Base-by-base conservation (phyloP, 2,329 filamentous ascomycete genomes). In the Pseudopyricularia javanii region DNA sequence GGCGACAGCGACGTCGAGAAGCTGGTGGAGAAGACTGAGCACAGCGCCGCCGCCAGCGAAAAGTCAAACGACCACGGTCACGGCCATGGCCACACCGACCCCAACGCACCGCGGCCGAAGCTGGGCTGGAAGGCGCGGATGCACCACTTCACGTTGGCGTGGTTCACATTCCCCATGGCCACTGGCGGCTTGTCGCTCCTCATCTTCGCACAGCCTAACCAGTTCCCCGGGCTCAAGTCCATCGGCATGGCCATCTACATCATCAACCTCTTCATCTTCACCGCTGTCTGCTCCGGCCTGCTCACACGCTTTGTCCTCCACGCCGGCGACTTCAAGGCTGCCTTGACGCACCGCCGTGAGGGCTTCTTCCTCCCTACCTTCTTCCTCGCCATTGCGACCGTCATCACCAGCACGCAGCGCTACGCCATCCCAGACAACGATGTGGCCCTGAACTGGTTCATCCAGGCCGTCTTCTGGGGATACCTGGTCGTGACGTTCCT, bases 341-440 rank as follows among this genome's bases (percentile, higher is more conserved):
- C 74, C 0, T 62, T 78, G 22, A 69, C 66, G 0, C 73, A 75
- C 54, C 74, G 75, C 6, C 68, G 68, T n/a, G 76, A 80, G 60
- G 70, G 70, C 1, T 66, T 85, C 51, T 84, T 84, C 66, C 75
- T 82, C 56, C 73, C 78, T 22, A 78, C 80, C 7, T 80, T 79
- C 59, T 83, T 78, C 72, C 74, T 86, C 2, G 78, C 76, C 3
- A 59, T 82, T 12, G 74, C 77, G 7, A 76, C 80, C n/a, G 74
- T 83, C 54, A 71, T 86, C 48, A 74, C 74, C 37, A 74, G 77
- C 56, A 72, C 68, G 1, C 59, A 66, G 5, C 68, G 71, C 35
- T 76, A 76, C 57, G 81, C 34, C 40, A 35, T 52, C 20, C 51
- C 51, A 32, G 17, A 47, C 15, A 26, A 48, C 22, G 49, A 51